Conservation (phyloP, 768 basidiomycete species). For the Tulasnella sp. region DNA sequence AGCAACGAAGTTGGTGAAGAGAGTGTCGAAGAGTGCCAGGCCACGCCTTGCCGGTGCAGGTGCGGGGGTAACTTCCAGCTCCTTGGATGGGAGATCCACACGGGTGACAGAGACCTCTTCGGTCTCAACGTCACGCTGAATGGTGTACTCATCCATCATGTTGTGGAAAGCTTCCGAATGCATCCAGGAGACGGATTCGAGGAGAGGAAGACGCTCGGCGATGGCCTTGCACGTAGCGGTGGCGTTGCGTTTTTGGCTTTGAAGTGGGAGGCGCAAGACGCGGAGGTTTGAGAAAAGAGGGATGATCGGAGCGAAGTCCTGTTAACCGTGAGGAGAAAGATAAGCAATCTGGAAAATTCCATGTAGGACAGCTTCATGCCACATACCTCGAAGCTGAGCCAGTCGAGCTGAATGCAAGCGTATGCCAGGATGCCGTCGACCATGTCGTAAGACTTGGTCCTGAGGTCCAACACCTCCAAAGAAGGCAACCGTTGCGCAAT, state of each 20-base stretch:
- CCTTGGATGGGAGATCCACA: not conserved
- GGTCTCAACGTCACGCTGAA: not conserved
- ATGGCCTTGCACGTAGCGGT: constrained; percentile 14
- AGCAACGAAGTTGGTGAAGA: constrained; percentile 12
- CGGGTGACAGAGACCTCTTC: constrained; percentile 16
- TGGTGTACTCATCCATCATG: constrained; percentile 18
- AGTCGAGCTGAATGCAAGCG: constrained; percentile 9
- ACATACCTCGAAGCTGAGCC: constrained; percentile 19
- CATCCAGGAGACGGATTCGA: constrained; percentile 26
- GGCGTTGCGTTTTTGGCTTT: constrained; percentile 18
- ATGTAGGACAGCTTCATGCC: not conserved
- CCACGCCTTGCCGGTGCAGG: not conserved
- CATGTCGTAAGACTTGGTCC: constrained; percentile 20
- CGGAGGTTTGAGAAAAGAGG: constrained; percentile 23
- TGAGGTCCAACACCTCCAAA: constrained; percentile 25
- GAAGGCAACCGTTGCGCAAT: constrained; percentile 22
- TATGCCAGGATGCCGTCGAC: constrained; percentile 10
- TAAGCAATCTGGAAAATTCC: not conserved
- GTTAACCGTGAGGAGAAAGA: not conserved
- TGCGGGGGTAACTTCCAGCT: not conserved
- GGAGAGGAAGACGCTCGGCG: constrained; percentile 12
- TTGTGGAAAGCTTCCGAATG: constrained; percentile 2
- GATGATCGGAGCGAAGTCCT: constrained; percentile 24
- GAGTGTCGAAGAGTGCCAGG: constrained; percentile 17
- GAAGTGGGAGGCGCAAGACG: constrained; percentile 15